Conservation (phyloP, 257 asterid species). For the Plantago ovata region DNA sequence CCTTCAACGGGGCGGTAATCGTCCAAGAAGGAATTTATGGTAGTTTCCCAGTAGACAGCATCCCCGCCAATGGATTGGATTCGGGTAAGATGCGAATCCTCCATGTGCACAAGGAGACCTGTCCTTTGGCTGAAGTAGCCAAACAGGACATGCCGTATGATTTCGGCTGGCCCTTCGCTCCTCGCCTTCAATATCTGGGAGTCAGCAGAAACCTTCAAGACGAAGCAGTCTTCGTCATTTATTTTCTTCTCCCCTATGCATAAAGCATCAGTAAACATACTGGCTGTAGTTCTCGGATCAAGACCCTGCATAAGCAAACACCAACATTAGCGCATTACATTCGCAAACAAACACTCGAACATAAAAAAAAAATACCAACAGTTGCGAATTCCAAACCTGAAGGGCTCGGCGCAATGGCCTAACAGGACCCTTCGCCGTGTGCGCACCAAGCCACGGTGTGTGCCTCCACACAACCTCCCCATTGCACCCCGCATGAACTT, state of each 20-base stretch:
- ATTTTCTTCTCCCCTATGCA: constrained; percentile 87
- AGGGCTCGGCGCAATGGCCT: constrained; percentile 81
- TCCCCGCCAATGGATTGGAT: constrained; percentile 72
- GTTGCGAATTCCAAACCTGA: constrained; percentile 43
- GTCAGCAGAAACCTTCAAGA: constrained; percentile 72
- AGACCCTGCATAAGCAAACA: constrained; percentile 53
- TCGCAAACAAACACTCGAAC: background rate
- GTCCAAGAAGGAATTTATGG: constrained; percentile 62
- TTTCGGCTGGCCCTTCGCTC: constrained; percentile 85
- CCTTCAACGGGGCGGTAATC: constrained; percentile 82
- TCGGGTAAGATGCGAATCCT: constrained; percentile 88
- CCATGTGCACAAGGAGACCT: constrained; percentile 77
- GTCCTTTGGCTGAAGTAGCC: constrained; percentile 91
- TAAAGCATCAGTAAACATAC: constrained; percentile 62
- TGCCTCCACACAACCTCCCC: constrained; percentile 87
- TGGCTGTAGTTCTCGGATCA: constrained; percentile 80
- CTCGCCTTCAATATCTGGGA: constrained; percentile 63
- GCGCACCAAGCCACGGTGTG: constrained; percentile 88
- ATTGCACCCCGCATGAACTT: constrained; percentile 82
- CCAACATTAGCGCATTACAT: background rate
- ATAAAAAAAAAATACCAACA: background rate
- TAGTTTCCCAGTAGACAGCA: constrained; percentile 86
- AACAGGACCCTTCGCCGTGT: constrained; percentile 79
- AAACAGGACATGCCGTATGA: constrained; percentile 70
- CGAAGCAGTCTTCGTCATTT: constrained; percentile 81